phyloP scores from a whole-genome alignment of 768 basidiomycete genomes.

The Cystobasidium ongulense region DNA sequence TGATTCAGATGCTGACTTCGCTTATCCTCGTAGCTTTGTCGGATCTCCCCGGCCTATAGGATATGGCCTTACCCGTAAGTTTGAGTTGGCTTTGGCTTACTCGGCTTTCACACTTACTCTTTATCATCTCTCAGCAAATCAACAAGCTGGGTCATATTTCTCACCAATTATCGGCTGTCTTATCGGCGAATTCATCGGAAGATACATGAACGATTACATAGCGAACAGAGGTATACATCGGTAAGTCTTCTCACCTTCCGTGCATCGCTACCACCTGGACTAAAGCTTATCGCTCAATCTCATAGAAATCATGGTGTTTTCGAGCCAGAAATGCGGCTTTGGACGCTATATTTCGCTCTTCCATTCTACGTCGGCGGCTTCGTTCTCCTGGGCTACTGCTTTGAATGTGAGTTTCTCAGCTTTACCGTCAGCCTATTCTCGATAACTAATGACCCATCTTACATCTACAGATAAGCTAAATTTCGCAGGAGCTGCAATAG shows the following conservation, averaged over 20 bases:
- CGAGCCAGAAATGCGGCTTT: constrained; percentile 57
- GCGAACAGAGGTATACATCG: neutral
- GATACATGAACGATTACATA: constrained; percentile 52
- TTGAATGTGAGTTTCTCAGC: constrained; percentile 53
- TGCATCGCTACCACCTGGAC: no score
- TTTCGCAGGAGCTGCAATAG: constrained; percentile 52
- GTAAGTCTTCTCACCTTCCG: neutral
- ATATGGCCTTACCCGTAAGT: constrained; percentile 50
- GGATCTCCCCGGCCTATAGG: constrained; percentile 53
- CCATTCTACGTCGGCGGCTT: constrained; percentile 60
- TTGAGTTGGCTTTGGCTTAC: constrained; percentile 52
- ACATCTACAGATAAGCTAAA: constrained; percentile 36
- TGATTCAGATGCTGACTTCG: neutral
- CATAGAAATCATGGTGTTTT: constrained; percentile 55
- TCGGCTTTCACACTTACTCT: constrained; percentile 54
- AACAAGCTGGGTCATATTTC: constrained; percentile 33
- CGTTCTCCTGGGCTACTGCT: constrained; percentile 53
- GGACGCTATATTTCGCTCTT: constrained; percentile 54
- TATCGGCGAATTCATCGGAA: constrained; percentile 53
- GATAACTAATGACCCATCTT: neutral
- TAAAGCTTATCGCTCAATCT: constrained; percentile 49
- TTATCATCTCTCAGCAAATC: constrained; percentile 33
- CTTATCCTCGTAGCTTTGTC: constrained; percentile 48
- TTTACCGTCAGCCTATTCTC: neutral
- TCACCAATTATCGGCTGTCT: constrained; percentile 50